Conservation (phyloP, 2,329 filamentous ascomycete genomes). For the Ceratocystis ficicola region DNA sequence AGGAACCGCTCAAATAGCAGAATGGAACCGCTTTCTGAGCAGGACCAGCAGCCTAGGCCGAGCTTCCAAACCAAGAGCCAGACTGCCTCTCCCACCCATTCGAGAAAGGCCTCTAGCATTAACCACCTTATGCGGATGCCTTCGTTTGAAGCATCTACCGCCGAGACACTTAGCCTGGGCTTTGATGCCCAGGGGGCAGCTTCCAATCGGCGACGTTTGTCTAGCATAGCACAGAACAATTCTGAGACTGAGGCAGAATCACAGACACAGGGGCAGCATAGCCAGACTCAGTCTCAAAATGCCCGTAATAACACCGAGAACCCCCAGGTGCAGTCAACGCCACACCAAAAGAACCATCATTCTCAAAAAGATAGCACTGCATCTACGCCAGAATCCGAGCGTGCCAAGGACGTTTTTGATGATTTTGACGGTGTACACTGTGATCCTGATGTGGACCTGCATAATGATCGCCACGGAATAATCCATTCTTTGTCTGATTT, state of each 20-base stretch:
- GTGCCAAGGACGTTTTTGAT: constrained; percentile 53
- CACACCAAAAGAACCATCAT: background rate
- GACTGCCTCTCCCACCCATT: background rate
- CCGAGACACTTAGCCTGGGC: constrained; percentile 18
- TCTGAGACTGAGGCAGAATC: background rate
- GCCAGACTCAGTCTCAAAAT: background rate
- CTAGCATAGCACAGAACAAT: constrained; percentile 5
- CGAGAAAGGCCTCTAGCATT: constrained; percentile 1
- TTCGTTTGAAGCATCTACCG: constrained; percentile 16
- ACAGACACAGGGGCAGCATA: background rate
- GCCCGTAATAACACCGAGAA: background rate
- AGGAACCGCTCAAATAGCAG: constrained; percentile 1
- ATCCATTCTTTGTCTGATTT: constrained; percentile 10
- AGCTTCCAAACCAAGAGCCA: background rate
- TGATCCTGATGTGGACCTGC: constrained; percentile 37
- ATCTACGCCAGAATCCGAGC: constrained; percentile 46
- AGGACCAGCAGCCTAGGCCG: background rate
- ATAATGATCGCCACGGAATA: constrained; percentile 2
- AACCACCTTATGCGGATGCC: constrained; percentile 5
- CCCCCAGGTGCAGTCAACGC: background rate
- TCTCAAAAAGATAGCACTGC: background rate
- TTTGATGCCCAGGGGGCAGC: constrained; percentile 10
- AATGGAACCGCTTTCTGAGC: constrained; percentile 21
- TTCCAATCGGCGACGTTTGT: constrained; percentile 1
- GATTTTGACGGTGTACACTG: constrained; percentile 77